These are phyloP conservation scores for Gracilaria vermiculophylla DNA, from an alignment of 23 red algal genomes.

Conservation along the genomic window DNA sequence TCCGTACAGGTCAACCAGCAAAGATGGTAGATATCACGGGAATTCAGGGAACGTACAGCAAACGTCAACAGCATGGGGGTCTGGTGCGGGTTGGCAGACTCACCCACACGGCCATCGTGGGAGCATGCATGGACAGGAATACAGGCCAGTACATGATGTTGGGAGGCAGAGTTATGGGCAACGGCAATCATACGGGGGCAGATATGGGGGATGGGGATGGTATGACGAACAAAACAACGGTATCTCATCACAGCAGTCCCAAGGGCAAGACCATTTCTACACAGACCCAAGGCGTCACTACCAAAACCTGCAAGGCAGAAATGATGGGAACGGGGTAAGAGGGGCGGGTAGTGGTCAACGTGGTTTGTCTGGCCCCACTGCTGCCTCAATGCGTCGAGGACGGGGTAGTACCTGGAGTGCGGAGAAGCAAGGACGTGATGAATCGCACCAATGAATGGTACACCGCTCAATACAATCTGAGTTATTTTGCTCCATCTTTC, in stretches of 20 bases:
- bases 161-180: not conserved
- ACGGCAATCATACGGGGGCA: not conserved
- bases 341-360: not conserved
- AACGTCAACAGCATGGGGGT: not conserved
- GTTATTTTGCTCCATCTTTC: no score
- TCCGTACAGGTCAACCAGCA: not conserved
- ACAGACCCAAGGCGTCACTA: not conserved
- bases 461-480: no score
- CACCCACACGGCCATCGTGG: not conserved
- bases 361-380: slow-evolving; percentile 51
- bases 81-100: not conserved
- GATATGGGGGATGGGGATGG: slow-evolving; percentile 4
- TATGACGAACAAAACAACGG: not conserved
- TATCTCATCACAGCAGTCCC: not conserved
- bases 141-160: not conserved
- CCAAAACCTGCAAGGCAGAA: not conserved
- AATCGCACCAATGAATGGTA: not conserved
- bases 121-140: not conserved
- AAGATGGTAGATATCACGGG: not conserved
- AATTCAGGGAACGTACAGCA: not conserved
- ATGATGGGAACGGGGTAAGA: not conserved
- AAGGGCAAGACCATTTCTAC: not conserved
- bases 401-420: not conserved
- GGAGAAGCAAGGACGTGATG: not conserved
- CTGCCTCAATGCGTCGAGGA: slow-evolving; percentile 19